Evolutionary conservation across 768 basidiomycete species (phyloP).

Genomic region (Boletales sp.): DNA sequence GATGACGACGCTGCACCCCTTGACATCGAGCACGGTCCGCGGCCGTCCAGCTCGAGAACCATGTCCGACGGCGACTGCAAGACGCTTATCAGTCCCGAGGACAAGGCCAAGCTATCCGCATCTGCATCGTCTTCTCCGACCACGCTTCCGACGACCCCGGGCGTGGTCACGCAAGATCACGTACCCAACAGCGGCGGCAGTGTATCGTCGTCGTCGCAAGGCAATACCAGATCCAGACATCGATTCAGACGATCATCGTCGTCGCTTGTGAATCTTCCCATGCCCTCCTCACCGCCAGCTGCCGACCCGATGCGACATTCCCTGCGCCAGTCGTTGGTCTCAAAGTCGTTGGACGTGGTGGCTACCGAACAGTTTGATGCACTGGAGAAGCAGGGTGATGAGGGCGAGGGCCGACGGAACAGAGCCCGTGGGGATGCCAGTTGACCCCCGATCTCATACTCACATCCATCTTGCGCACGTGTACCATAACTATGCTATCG

Average conservation of each 20-base stretch:
- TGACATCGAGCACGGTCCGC: constrained; percentile 48
- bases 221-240: constrained; percentile 24
- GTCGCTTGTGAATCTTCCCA: constrained; percentile 38
- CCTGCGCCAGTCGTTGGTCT: constrained; percentile 2
- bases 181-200: constrained; percentile 54
- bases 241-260: constrained; percentile 34
- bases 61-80: constrained; percentile 24
- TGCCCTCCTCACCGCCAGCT: constrained; percentile 28
- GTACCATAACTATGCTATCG: constrained; percentile 17
- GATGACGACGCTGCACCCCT: constrained; percentile 36
- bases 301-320: constrained; percentile 18
- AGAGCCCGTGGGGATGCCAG: constrained; percentile 30
- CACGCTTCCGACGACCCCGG: constrained; percentile 3
- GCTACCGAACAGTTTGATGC: constrained; percentile 12
- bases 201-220: constrained; percentile 23
- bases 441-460: constrained; percentile 16
- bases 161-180: constrained; percentile 36
- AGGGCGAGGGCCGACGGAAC: constrained; percentile 33
- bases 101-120: constrained; percentile 6
- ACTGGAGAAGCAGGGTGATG: constrained; percentile 53
- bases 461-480: constrained; percentile 6
- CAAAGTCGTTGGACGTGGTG: neutral
- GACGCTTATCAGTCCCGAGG: constrained; percentile 18
- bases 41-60: constrained; percentile 34
- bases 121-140: constrained; percentile 17